A percentile compares a stretch with the other conserved stretches of the same genome.
Conservation (phyloP, 2,329 filamentous ascomycete genomes). For the Talaromyces sp. region DNA sequence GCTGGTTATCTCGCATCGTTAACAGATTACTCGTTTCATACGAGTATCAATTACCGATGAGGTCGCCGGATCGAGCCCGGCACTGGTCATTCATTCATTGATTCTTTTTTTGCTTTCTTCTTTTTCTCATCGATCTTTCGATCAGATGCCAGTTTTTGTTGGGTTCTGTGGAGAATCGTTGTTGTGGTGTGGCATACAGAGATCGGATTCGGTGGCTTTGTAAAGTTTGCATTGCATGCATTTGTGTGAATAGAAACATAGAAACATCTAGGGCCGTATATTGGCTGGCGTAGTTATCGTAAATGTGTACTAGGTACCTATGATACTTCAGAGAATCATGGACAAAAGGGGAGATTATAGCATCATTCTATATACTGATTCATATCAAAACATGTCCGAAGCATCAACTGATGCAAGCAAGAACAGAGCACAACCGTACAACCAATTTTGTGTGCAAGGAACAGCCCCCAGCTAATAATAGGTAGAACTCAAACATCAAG, state of each 20-base stretch:
- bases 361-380: slow-evolving; percentile 6
- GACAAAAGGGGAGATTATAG: slow-evolving; percentile 13
- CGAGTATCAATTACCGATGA: neutral
- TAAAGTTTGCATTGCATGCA: too few relatives aligned
- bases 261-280: too few relatives aligned
- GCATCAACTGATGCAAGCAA: neutral
- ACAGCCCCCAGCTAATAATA: neutral
- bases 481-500: neutral
- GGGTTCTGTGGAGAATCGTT: too few relatives aligned
- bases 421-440: neutral
- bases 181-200: too few relatives aligned
- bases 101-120: neutral
- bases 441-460: neutral
- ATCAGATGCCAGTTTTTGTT: too few relatives aligned
- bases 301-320: too few relatives aligned
- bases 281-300: too few relatives aligned
- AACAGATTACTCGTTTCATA: neutral
- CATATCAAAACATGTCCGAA: neutral
- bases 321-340: neutral
- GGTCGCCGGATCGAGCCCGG: neutral
- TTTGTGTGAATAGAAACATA: too few relatives aligned
- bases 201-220: too few relatives aligned
- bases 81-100: neutral
- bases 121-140: too few relatives aligned
- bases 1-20: neutral